Evolutionary conservation across 2,329 filamentous ascomycete species (phyloP).

Genomic region (Ophiostoma tasmaniense): DNA sequence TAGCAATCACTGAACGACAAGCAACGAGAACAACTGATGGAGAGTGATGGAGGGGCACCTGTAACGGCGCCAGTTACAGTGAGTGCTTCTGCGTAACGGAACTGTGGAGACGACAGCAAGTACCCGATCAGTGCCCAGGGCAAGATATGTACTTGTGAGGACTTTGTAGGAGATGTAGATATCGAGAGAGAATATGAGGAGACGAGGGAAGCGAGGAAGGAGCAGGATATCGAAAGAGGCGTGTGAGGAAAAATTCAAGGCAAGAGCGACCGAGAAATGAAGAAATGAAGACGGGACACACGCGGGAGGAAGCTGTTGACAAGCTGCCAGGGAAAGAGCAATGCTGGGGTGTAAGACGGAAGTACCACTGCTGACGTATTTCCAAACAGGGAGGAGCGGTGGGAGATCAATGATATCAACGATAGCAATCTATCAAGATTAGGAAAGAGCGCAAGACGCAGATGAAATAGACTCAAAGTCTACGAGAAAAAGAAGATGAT

Average conservation of each 20-base stretch:
- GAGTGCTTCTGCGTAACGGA: constrained; percentile 19
- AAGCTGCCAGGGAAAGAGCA: background rate
- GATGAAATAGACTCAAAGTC: background rate
- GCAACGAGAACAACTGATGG: background rate
- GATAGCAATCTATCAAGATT: background rate
- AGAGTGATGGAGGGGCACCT: background rate
- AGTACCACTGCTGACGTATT: background rate
- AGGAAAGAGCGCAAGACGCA: background rate
- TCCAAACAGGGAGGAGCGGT: background rate
- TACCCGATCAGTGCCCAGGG: constrained; percentile 2
- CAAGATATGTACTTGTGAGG: constrained; percentile 7
- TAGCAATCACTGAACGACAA: background rate
- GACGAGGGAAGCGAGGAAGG: background rate
- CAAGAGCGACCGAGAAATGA: background rate
- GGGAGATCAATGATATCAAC: background rate
- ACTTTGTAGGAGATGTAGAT: background rate
- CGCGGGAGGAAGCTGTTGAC: background rate
- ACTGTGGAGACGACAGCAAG: constrained; percentile 12
- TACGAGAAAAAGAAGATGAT: background rate
- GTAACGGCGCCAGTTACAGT: constrained; percentile 7
- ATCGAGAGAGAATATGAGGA: background rate
- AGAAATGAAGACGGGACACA: background rate
- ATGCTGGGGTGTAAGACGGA: background rate
- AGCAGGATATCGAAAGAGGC: background rate
- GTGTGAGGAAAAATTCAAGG: background rate